phyloP scores from a whole-genome alignment of 192 early-diverging fungal genomes.

The Thoreauomyces humboldtii region DNA sequence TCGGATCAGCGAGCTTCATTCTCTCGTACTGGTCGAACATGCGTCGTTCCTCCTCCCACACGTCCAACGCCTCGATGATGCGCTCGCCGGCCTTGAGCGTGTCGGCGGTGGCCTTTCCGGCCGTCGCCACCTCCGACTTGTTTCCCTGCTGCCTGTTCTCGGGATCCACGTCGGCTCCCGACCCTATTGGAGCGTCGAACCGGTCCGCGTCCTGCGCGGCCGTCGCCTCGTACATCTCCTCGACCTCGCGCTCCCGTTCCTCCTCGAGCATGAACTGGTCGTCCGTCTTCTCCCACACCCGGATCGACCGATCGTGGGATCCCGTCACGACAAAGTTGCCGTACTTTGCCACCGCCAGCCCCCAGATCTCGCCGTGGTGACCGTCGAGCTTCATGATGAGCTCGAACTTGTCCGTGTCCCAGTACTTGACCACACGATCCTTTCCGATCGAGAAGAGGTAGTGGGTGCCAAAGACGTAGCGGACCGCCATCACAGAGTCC shows the following conservation, averaged over 20 bases:
- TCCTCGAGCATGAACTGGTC: conserved; percentile 94
- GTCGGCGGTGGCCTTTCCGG: conserved; percentile 86
- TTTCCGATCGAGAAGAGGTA: conserved; percentile 93
- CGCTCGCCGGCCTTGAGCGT: conserved; percentile 95
- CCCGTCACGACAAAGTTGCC: conserved; percentile 85
- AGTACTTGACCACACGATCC: conserved; percentile 88
- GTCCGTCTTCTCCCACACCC: conserved; percentile 95
- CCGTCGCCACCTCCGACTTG: conserved; percentile 64
- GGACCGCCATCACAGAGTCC: conserved; percentile 82
- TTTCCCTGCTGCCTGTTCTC: conserved; percentile 20
- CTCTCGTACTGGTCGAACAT: conserved; percentile 29
- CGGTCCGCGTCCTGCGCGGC: conserved; percentile 42
- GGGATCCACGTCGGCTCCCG: conserved; percentile 37
- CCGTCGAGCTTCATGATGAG: conserved; percentile 79
- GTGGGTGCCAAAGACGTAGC: conserved; percentile 93
- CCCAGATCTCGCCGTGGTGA: conserved; percentile 93
- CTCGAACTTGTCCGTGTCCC: conserved; percentile 97
- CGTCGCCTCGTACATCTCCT: conserved; percentile 82
- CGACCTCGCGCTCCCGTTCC: conserved; percentile 91
- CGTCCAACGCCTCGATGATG: conserved; percentile 87
- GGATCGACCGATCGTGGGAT: conserved; percentile 91
- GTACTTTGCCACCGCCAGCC: conserved; percentile 83
- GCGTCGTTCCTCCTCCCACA: conserved; percentile 78
- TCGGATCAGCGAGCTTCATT: not conserved
- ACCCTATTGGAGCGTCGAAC: conserved; percentile 42